Evolutionary conservation across 2,329 filamentous ascomycete genomes (phyloP), one percentile per base, ranked within the genome.

Genomic region (Diaporthe velutina): DNA sequence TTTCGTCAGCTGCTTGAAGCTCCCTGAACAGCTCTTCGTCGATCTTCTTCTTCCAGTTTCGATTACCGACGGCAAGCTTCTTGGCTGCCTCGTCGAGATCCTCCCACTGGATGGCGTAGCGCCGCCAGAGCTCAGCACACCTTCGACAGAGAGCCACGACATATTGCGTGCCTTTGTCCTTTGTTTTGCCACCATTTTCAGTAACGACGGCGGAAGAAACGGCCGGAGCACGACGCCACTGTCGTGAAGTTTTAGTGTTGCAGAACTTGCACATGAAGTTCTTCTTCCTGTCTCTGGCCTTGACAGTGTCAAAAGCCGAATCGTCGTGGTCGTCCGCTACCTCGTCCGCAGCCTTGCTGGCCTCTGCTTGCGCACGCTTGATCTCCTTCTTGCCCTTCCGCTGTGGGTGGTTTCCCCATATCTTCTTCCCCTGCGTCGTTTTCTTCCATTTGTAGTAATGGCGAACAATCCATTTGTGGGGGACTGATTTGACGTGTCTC

Each of bases 371-470:
- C 35, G 90, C 90, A 79, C 92, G 93, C 81, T 93, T 94, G 55
- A 92, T 92, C 80, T 97, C 95, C 84, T 97, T 98, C 83, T 96
- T 97, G 73, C 95, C 94, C 81, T 97, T 98, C 60, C 96, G 91
- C 15, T 94, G 95, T 68, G 94, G 92, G 79, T 94, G 98, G 77
- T 92, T 94, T 75, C 95, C 95, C 96, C 97, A 98, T 30, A 99
- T 92, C 79, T 97, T 92, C 81, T 91, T 93, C 54, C 97, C 97
- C 74, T 93, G 92, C 2, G 93, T 90, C 0, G 95, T 95, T 84
- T 98, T 98, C 86, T 99, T 99, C 97, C 97, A 99, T 78, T 94
- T 94, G 82, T 99, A 99, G 84, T 98, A 99, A 81, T 94, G 97
- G 4, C 97, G 94, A 35, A 98, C 95, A 76, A 98, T 93, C 74